A percentile compares a stretch with the other conserved stretches of the same genome.
Evolutionary conservation across 768 basidiomycete genomes (phyloP).

Genomic region (Hypsizygus marmoreus): DNA sequence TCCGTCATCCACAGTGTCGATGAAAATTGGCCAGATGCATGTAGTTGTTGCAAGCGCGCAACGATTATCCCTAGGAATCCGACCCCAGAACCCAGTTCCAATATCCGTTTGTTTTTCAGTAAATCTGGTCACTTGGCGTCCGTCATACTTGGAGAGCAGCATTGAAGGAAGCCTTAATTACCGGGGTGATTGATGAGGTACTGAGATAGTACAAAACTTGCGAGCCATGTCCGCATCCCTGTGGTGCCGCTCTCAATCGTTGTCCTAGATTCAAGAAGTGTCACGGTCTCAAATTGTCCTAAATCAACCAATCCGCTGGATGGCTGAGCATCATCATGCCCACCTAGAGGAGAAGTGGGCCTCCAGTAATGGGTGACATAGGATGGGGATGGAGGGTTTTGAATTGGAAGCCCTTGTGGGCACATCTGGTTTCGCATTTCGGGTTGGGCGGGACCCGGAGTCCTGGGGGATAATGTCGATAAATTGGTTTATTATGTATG

Average conservation of each 20-base stretch:
- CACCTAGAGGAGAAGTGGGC: constrained; percentile 3
- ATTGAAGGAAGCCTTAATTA: constrained; percentile 25
- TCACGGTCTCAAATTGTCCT: constrained; percentile 42
- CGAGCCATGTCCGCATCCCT: constrained; percentile 78
- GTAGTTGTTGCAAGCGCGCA: constrained; percentile 53
- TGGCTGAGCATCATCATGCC: not conserved
- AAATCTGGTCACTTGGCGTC: constrained; percentile 43
- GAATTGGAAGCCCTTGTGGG: constrained; percentile 27
- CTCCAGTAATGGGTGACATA: constrained; percentile 72
- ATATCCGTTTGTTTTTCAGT: constrained; percentile 45
- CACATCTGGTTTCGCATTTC: constrained; percentile 25
- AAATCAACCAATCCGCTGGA: constrained; percentile 21
- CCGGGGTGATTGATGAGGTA: constrained; percentile 61
- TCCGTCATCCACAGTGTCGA: constrained; percentile 59
- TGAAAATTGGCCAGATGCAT: constrained; percentile 1
- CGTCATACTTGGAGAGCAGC: constrained; percentile 12
- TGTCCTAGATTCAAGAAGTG: constrained; percentile 73
- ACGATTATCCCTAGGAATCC: constrained; percentile 75
- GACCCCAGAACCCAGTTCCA: constrained; percentile 76
- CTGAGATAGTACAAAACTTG: constrained; percentile 65
- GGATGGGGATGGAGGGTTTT: constrained; percentile 49
- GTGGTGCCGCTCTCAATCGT: constrained; percentile 78
- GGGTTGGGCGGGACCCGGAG: constrained; percentile 21
- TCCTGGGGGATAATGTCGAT: constrained; percentile 15
- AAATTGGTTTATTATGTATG: not conserved